These are phyloP conservation scores for Rhizodiscina lignyota DNA, from an alignment of 495 filamentous ascomycete genomes.

Conservation along the genomic window DNA sequence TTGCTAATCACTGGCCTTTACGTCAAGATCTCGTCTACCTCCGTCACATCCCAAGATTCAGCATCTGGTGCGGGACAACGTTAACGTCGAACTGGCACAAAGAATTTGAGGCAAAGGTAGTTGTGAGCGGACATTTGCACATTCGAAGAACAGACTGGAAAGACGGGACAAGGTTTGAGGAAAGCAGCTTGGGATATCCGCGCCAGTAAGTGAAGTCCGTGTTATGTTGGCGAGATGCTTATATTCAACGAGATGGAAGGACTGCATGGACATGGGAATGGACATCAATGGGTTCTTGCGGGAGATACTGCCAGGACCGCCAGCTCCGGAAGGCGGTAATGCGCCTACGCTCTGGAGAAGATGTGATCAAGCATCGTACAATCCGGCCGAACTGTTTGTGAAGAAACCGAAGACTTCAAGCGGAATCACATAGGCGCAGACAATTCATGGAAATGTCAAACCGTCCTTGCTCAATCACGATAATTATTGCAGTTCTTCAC, in stretches of 20 bases:
- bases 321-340: no score
- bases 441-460: no score
- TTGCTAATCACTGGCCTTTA: conserved; percentile 23
- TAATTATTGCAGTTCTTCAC: no score
- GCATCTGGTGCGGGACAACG: conserved; percentile 23
- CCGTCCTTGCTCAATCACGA: no score
- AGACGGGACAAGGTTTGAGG: conserved; percentile 22
- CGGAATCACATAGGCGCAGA: no score
- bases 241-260: no score
- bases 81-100: conserved; percentile 23
- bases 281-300: conserved; percentile 21
- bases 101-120: conserved; percentile 20
- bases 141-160: conserved; percentile 23
- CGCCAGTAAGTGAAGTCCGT: no score
- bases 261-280: conserved; percentile 17
- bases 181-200: conserved; percentile 21
- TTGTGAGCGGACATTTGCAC: conserved; percentile 24
- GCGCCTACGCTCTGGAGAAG: no score
- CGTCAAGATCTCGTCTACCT: conserved; percentile 22
- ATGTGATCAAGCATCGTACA: no score
- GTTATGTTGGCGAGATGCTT: no score
- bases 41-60: conserved; percentile 18
- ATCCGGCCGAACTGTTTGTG: no score
- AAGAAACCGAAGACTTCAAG: no score
- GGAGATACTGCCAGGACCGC: conserved; percentile 25